A percentile compares a stretch with the other conserved stretches of the same genome.
Conservation (phyloP, 108 stramenopile species). For the Mediolabrus comicus region DNA sequence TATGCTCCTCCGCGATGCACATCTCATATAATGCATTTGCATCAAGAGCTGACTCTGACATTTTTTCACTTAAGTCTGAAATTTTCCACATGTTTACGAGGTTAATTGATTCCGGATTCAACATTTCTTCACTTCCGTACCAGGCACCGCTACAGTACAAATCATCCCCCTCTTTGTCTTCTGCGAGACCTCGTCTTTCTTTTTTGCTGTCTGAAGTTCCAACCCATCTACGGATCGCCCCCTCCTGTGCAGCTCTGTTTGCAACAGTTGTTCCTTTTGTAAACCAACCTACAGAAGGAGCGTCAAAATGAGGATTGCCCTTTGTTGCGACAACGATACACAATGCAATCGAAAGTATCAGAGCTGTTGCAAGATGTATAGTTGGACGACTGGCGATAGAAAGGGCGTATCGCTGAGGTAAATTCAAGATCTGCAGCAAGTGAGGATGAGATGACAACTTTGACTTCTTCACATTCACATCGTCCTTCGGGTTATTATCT, state of each 20-base stretch:
- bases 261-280: conserved; percentile 50
- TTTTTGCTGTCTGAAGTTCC: conserved; percentile 34
- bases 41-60: neutral
- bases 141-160: conserved; percentile 3
- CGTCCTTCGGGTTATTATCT: neutral
- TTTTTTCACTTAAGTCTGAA: neutral
- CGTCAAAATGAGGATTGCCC: conserved; percentile 42
- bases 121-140: conserved; percentile 7
- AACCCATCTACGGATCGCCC: conserved; percentile 29
- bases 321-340: conserved; percentile 17
- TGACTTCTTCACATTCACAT: neutral
- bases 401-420: conserved; percentile 1
- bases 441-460: neutral
- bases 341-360: neutral
- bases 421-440: neutral
- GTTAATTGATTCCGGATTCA: neutral
- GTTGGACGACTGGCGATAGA: conserved; percentile 5
- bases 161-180: conserved; percentile 7
- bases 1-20: conserved; percentile 2
- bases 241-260: conserved; percentile 44
- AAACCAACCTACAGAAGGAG: conserved; percentile 52
- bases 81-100: conserved; percentile 4
- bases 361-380: neutral
- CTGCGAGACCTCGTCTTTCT: conserved; percentile 38
- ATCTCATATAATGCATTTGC: conserved; percentile 5